Conservation (phyloP, 176 grass and related monocot genomes). For the Aegilops sharonensis region DNA sequence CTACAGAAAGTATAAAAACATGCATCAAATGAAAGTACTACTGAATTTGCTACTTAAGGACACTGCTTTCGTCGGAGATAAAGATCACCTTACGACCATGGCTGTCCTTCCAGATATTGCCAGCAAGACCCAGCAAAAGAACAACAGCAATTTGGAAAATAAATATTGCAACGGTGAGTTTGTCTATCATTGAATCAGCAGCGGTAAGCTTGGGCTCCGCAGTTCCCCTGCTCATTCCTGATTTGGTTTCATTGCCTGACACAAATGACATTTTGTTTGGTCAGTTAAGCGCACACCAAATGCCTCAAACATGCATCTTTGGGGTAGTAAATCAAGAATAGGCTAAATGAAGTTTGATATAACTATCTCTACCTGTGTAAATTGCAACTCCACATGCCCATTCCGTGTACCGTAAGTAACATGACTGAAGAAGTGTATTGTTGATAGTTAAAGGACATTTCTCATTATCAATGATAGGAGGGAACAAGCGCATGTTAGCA, state of each 20-base stretch:
- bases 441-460: slow-evolving; percentile 78
- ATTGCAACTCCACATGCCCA: slow-evolving; percentile 97
- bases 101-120: slow-evolving; percentile 78
- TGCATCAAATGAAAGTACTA: slow-evolving; percentile 12
- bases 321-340: slow-evolving; percentile 13
- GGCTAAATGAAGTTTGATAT: slow-evolving; percentile 2
- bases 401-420: slow-evolving; percentile 85
- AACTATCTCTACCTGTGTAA: slow-evolving; percentile 71
- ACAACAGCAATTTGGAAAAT: slow-evolving; percentile 77
- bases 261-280: slow-evolving; percentile 22
- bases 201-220: slow-evolving; percentile 81
- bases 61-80: slow-evolving; percentile 1
- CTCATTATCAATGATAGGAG: slow-evolving; percentile 66
- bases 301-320: slow-evolving; percentile 1
- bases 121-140: slow-evolving; percentile 66
- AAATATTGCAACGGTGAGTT: slow-evolving; percentile 86
- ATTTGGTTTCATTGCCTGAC: slow-evolving; percentile 89
- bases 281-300: slow-evolving; percentile 15
- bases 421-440: slow-evolving; percentile 91
- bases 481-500: slow-evolving; percentile 75
- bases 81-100: slow-evolving; percentile 67
- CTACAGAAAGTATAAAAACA: background rate
- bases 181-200: slow-evolving; percentile 87
- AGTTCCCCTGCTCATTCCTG: slow-evolving; percentile 84
- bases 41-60: background rate